Evolutionary conservation across 805 yeast species (phyloP).

Genomic region (Starmerella stigmatis): DNA sequence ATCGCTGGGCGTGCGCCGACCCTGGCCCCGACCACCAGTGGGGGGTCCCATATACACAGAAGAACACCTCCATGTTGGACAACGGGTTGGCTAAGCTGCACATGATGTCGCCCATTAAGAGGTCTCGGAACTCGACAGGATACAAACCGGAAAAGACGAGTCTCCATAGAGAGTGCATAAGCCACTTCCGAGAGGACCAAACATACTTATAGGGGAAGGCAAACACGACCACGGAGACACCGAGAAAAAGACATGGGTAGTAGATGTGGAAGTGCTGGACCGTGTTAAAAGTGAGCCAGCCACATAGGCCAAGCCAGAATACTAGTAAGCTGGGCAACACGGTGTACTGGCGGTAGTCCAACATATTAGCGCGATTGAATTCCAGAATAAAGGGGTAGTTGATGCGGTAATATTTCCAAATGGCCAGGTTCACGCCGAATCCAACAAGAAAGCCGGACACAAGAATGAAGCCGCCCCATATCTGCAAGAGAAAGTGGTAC

Average conservation of each 20-base stretch:
- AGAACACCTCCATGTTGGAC: slow-evolving; percentile 74
- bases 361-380: slow-evolving; percentile 55
- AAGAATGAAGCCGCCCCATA: slow-evolving; percentile 87
- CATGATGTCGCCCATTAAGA: slow-evolving; percentile 82
- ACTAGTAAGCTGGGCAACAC: slow-evolving; percentile 53
- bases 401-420: slow-evolving; percentile 66
- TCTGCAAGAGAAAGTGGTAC: slow-evolving; percentile 56
- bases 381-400: slow-evolving; percentile 91
- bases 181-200: slow-evolving; percentile 65
- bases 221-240: slow-evolving; percentile 38
- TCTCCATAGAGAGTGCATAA: slow-evolving; percentile 60
- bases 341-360: slow-evolving; percentile 56
- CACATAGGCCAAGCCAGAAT: slow-evolving; percentile 47
- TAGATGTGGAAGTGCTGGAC: slow-evolving; percentile 47
- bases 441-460: slow-evolving; percentile 49
- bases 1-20: slow-evolving; percentile 30
- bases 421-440: slow-evolving; percentile 56
- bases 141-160: slow-evolving; percentile 71
- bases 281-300: slow-evolving; percentile 70
- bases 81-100: slow-evolving; percentile 81
- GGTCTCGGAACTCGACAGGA: slow-evolving; percentile 92
- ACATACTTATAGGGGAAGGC: slow-evolving; percentile 53
- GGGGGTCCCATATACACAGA: slow-evolving; percentile 60
- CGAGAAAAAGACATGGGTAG: slow-evolving; percentile 73
- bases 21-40: slow-evolving; percentile 46